These are phyloP conservation scores for Fragosphaeria purpurea DNA, from an alignment of 2,329 filamentous ascomycete species.

Conservation along the genomic window DNA sequence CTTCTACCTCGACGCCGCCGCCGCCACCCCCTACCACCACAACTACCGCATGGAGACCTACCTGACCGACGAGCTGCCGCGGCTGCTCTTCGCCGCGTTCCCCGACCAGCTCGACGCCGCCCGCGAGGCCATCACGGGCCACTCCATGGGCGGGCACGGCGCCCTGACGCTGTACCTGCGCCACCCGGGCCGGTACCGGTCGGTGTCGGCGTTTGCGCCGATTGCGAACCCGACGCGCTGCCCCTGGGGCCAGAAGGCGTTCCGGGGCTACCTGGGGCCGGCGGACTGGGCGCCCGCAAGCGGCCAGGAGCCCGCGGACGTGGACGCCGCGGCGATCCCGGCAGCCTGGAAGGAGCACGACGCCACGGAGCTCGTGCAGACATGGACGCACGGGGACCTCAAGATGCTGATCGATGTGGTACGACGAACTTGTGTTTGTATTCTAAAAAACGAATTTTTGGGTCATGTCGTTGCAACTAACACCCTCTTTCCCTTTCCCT, in stretches of 20 bases:
- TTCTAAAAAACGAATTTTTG: no score
- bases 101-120: constrained; percentile 54
- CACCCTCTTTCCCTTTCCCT: neutral
- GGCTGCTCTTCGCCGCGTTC: constrained; percentile 62
- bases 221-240: constrained; percentile 78
- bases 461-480: constrained; percentile 14
- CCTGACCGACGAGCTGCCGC: constrained; percentile 78
- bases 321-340: constrained; percentile 22
- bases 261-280: constrained; percentile 77
- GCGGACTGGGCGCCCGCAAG: constrained; percentile 25
- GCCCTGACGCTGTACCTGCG: constrained; percentile 86
- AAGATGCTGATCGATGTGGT: constrained; percentile 82
- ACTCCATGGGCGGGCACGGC: constrained; percentile 96
- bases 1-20: constrained; percentile 92
- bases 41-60: constrained; percentile 96
- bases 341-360: constrained; percentile 82
- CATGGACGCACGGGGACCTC: constrained; percentile 54
- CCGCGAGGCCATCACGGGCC: constrained; percentile 77
- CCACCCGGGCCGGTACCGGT: constrained; percentile 82
- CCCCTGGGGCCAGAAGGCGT: constrained; percentile 94
- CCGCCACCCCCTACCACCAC: constrained; percentile 57
- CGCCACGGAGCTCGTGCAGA: constrained; percentile 77
- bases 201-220: constrained; percentile 81
- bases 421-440: constrained; percentile 18
- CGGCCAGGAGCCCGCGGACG: constrained; percentile 7